These are phyloP conservation scores for Lachnellula arida DNA, from an alignment of 2,329 filamentous ascomycete genomes.

Conservation along the genomic window DNA sequence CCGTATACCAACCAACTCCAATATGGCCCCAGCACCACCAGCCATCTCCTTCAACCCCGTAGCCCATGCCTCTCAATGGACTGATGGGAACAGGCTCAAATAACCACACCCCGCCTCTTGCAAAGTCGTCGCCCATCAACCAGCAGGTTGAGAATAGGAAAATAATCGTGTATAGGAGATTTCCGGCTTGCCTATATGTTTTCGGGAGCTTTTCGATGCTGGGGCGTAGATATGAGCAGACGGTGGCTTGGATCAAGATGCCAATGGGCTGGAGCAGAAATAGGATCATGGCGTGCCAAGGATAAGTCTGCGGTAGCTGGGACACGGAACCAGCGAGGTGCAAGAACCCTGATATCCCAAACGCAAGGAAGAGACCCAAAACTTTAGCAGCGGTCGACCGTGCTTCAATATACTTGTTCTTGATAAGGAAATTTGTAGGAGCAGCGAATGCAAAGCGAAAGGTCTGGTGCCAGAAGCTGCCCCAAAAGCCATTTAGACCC, in stretches of 20 bases:
- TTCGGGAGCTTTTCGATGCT: conserved; percentile 39
- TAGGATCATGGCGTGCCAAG: conserved; percentile 58
- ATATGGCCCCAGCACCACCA: conserved; percentile 62
- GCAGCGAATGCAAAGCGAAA: conserved; percentile 71
- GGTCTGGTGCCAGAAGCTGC: conserved; percentile 84
- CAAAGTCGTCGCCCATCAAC: conserved; percentile 71
- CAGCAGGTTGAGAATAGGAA: conserved; percentile 68
- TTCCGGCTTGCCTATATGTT: conserved; percentile 46
- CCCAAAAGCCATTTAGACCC: conserved; percentile 80
- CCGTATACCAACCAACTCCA: conserved; percentile 52
- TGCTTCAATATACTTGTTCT: conserved; percentile 36
- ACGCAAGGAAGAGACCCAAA: conserved; percentile 47
- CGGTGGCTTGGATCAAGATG: conserved; percentile 52
- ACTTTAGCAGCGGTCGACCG: conserved; percentile 32
- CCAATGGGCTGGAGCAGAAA: conserved; percentile 68
- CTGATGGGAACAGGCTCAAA: conserved; percentile 80
- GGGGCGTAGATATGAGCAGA: conserved; percentile 33
- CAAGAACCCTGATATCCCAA: conserved; percentile 61
- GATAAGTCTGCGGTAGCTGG: conserved; percentile 47
- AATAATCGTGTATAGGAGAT: conserved; percentile 54
- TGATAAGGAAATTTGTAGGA: conserved; percentile 47
- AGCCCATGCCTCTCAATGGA: conserved; percentile 58
- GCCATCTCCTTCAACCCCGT: conserved; percentile 54
- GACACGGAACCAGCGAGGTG: conserved; percentile 69
- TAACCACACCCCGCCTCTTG: conserved; percentile 69